These are phyloP conservation scores for Fusarium tjaetaba DNA, from an alignment of 2,329 filamentous ascomycete species.

Conservation along the genomic window DNA sequence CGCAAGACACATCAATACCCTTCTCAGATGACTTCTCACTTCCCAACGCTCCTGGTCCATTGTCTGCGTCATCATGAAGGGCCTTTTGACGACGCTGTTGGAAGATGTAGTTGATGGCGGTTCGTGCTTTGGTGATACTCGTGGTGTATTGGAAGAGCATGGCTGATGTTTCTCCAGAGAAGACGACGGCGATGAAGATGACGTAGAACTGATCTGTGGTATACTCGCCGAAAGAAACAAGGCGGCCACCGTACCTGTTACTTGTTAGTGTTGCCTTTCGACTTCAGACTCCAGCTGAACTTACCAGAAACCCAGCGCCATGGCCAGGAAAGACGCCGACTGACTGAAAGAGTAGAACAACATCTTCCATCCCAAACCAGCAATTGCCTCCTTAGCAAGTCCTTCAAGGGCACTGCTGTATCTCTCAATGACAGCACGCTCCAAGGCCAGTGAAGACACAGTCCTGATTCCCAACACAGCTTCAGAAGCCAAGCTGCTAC, in stretches of 20 bases:
- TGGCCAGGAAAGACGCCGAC: constrained; percentile 51
- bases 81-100: constrained; percentile 48
- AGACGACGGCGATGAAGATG: constrained; percentile 62
- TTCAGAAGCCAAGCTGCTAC: constrained; percentile 60
- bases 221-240: constrained; percentile 59
- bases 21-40: constrained; percentile 28
- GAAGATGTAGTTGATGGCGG: constrained; percentile 61
- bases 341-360: constrained; percentile 54
- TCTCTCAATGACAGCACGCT: constrained; percentile 52
- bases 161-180: constrained; percentile 55
- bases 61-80: constrained; percentile 45
- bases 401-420: constrained; percentile 48
- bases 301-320: constrained; percentile 54
- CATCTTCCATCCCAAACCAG: constrained; percentile 52
- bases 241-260: constrained; percentile 51
- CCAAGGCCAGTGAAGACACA: constrained; percentile 59
- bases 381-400: constrained; percentile 45
- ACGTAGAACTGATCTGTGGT: constrained; percentile 58
- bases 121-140: constrained; percentile 61
- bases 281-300: not conserved
- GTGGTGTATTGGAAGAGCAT: constrained; percentile 59
- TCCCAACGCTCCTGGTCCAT: constrained; percentile 1
- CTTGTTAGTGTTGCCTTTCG: not conserved
- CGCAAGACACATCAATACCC: constrained; percentile 57
- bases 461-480: constrained; percentile 61